phyloP scores from a whole-genome alignment of 2,329 filamentous ascomycete species.

The Purpureocillium lavendulum region DNA sequence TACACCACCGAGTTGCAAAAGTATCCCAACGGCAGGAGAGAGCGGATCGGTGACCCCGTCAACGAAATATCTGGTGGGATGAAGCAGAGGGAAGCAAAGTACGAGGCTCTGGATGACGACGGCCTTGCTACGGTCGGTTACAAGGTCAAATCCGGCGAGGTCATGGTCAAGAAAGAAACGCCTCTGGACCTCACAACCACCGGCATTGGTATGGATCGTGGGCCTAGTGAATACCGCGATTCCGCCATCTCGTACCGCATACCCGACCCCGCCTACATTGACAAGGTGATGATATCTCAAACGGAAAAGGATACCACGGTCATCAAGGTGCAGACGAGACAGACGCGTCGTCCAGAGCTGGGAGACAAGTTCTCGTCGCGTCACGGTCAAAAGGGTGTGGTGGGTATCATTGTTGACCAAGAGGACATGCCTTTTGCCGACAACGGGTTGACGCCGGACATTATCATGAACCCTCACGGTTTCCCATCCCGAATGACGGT shows the following conservation, averaged over 20 bases:
- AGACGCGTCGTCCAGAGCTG: constrained; percentile 88
- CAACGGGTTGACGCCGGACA: constrained; percentile 83
- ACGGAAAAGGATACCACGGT: constrained; percentile 81
- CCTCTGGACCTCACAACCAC: constrained; percentile 71
- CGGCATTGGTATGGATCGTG: constrained; percentile 59
- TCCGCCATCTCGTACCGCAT: constrained; percentile 72
- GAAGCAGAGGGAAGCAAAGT: constrained; percentile 55
- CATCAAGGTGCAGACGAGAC: constrained; percentile 92
- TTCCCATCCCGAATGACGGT: constrained; percentile 99
- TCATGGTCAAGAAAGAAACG: constrained; percentile 83
- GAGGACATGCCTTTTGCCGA: constrained; percentile 97
- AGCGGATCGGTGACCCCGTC: constrained; percentile 52
- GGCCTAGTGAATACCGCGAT: constrained; percentile 56
- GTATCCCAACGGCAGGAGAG: constrained; percentile 72
- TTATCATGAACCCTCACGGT: constrained; percentile 99
- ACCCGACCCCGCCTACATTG: constrained; percentile 78
- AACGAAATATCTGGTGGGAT: constrained; percentile 49
- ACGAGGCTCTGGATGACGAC: constrained; percentile 70
- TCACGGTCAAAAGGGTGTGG: constrained; percentile 96
- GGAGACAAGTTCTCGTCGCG: constrained; percentile 98
- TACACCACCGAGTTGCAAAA: constrained; percentile 78
- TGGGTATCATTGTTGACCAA: constrained; percentile 92
- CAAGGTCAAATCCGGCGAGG: constrained; percentile 68
- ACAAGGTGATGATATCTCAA: constrained; percentile 91
- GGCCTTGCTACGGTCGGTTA: constrained; percentile 83